Base-by-base conservation (phyloP, 768 basidiomycete species). In the Boletus barrowsii region DNA sequence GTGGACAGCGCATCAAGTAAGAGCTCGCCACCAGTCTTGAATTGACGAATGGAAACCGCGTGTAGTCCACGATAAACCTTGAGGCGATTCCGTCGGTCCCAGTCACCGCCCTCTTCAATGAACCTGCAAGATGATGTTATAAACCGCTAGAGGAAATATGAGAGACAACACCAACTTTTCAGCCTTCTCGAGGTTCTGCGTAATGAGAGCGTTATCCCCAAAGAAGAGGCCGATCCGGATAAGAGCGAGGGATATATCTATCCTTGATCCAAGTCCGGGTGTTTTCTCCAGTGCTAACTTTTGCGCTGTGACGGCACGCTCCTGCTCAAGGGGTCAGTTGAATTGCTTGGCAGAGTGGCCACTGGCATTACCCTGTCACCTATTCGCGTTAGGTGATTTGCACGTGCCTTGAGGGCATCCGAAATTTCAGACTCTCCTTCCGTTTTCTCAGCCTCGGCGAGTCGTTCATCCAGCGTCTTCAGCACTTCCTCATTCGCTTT, bases 21-120 rank as follows among this genome's bases (percentile, higher is more conserved):
- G 10, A 97, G 83, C 36, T 87, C 84, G n/a, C 85, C 86, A 5
- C 84, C 93, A 18, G 82, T 82, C 65, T 90, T 87, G 37, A 98
- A 98, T 64, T 95, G 87, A n/a, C 96, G 87, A 56, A 91, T 87
- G 30, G 91, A 88, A 32, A 95, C 73, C 42, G 87, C 76, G 65
- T 96, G 89, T 0, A 97, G 75, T 45, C 88, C 95, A 47, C 84
- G 83, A 75, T 98, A 99, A 40, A 98, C 96, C 72, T 99, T 99
- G 63, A 98, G 83, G 42, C 96, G 83, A 71, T 98, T 99, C 37
- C 94, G 83, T 50, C 96, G 79, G 70, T 99, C 96, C 96, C 96
- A 99, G 73, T 99, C 96, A 42, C 96, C 96, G 1, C 96, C 96
- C 69, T 93, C 83, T 62, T 98, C 94, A 50, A 97, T 89, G 41